phyloP scores from a whole-genome alignment of 2,329 filamentous ascomycete species.

The Fonsecaea nubica region DNA sequence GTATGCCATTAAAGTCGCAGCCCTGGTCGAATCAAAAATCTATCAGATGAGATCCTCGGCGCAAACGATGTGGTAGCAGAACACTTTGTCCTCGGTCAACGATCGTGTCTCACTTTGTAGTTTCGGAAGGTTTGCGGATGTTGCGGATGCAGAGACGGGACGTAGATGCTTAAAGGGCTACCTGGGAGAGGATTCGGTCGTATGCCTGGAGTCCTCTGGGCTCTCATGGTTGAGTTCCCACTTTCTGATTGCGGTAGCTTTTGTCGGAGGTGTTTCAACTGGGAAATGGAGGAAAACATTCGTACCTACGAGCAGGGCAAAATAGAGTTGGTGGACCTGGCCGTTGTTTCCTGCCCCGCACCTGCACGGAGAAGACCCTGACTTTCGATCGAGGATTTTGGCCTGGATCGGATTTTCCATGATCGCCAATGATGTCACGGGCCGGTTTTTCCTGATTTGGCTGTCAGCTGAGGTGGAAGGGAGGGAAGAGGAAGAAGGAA shows the following conservation, averaged over 20 bases:
- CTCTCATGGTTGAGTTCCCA: neutral
- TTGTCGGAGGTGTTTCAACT: neutral
- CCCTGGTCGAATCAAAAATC: neutral
- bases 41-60: neutral
- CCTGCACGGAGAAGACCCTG: slow-evolving; percentile 6
- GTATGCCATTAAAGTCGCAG: neutral
- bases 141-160: slow-evolving; percentile 1
- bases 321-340: slow-evolving; percentile 5
- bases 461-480: slow-evolving; percentile 9
- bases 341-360: neutral
- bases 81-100: neutral
- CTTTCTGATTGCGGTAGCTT: neutral
- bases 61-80: neutral
- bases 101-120: neutral
- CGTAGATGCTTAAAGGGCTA: neutral
- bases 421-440: slow-evolving; percentile 19
- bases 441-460: neutral
- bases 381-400: slow-evolving; percentile 23
- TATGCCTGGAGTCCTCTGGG: neutral
- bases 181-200: neutral
- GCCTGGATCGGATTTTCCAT: slow-evolving; percentile 23
- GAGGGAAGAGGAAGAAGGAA: neutral
- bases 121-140: neutral
- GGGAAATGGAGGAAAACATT: neutral
- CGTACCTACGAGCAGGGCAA: neutral